Evolutionary conservation across 768 basidiomycete genomes (phyloP).

Genomic region (Mycena maculata): DNA sequence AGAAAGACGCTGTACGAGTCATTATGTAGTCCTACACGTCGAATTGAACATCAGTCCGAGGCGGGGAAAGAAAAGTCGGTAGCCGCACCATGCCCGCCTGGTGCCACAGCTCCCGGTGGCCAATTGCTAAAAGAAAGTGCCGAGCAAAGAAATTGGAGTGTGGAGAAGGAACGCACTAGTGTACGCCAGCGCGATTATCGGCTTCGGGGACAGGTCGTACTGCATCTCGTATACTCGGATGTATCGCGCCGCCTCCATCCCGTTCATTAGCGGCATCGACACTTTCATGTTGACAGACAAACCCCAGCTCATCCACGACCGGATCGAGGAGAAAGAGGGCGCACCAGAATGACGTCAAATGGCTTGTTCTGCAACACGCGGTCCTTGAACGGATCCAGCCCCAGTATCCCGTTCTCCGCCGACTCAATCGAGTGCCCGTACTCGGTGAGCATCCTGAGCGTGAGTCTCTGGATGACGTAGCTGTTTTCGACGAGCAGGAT

Average conservation of each 20-base stretch:
- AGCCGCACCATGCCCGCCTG: slow-evolving; percentile 76
- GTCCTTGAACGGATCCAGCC: slow-evolving; percentile 91
- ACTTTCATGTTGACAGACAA: slow-evolving; percentile 84
- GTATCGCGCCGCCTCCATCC: slow-evolving; percentile 95
- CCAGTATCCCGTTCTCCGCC: slow-evolving; percentile 95
- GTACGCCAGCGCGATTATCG: slow-evolving; percentile 97
- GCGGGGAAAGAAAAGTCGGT: background rate
- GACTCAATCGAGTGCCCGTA: slow-evolving; percentile 96
- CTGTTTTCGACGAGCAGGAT: slow-evolving; percentile 98
- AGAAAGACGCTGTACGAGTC: slow-evolving; percentile 63
- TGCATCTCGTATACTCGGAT: slow-evolving; percentile 88
- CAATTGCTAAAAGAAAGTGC: slow-evolving; percentile 73
- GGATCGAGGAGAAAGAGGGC: slow-evolving; percentile 41
- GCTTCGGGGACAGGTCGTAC: slow-evolving; percentile 76
- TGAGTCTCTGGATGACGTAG: slow-evolving; percentile 94
- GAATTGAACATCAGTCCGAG: slow-evolving; percentile 3
- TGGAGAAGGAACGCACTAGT: slow-evolving; percentile 78
- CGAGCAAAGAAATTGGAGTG: background rate
- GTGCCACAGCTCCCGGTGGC: slow-evolving; percentile 80
- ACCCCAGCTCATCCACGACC: slow-evolving; percentile 1
- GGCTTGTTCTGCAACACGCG: slow-evolving; percentile 76
- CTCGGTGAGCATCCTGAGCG: slow-evolving; percentile 95
- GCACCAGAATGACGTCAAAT: slow-evolving; percentile 91
- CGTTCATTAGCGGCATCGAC: slow-evolving; percentile 98
- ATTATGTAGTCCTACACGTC: slow-evolving; percentile 47